phyloP scores from a whole-genome alignment of 1,284 basidiomycete species.

The Trametes hirsuta region DNA sequence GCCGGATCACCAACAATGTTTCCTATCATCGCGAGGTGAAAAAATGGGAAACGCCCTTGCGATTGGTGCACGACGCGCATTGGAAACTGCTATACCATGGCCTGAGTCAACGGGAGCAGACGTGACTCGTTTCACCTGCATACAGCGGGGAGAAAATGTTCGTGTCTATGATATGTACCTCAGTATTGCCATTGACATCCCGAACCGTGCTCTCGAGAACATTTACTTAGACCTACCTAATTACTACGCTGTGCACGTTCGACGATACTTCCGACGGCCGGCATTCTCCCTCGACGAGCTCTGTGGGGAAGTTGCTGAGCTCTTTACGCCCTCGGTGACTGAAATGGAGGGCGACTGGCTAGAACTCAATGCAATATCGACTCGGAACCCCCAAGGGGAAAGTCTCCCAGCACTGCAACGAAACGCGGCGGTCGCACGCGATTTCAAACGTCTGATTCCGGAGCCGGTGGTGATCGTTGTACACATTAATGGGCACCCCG shows the following conservation, averaged over 20 bases:
- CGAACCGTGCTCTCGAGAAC: background rate
- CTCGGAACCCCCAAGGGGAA: background rate
- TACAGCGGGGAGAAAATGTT: background rate
- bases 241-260: background rate
- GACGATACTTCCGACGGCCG: background rate
- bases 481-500: conserved; percentile 38
- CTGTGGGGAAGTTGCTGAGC: conserved; percentile 1
- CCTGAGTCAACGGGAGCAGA: background rate
- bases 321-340: background rate
- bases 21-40: background rate
- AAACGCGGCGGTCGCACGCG: conserved; percentile 5
- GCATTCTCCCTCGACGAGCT: background rate
- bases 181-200: background rate
- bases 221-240: conserved; percentile 12
- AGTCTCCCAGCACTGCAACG: background rate
- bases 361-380: background rate
- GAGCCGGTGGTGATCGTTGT: conserved; percentile 32
- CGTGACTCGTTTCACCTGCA: background rate
- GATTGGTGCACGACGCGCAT: background rate
- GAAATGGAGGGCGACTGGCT: background rate
- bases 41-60: conserved; percentile 4
- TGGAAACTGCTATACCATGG: background rate
- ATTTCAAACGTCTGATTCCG: conserved; percentile 16
- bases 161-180: conserved; percentile 1
- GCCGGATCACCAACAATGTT: background rate